These are phyloP conservation scores for Neurospora sp. DNA, from an alignment of 495 filamentous ascomycete genomes.

Conservation along the genomic window DNA sequence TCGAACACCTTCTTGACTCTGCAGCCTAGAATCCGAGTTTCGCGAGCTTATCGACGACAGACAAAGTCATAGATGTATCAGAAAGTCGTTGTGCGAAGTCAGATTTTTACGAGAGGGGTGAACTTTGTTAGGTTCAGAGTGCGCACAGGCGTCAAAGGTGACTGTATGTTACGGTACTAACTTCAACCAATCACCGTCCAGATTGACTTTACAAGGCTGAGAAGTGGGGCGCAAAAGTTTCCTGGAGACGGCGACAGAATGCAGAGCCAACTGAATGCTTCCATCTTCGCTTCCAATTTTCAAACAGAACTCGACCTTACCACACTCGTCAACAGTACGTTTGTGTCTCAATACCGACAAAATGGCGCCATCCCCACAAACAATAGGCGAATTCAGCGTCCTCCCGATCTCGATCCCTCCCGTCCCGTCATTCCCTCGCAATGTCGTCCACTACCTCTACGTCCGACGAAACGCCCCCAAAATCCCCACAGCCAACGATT, in stretches of 20 bases:
- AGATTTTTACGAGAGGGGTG: neutral
- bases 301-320: neutral
- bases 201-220: neutral
- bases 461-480: constrained; percentile 70
- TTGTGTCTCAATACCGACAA: constrained; percentile 1
- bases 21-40: too few species aligned
- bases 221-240: neutral
- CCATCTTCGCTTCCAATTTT: neutral
- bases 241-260: neutral
- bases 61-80: too few species aligned
- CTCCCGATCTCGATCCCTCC: constrained; percentile 52
- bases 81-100: too few species aligned
- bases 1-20: neutral
- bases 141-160: neutral
- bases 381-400: constrained; percentile 37
- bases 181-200: neutral
- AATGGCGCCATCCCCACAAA: constrained; percentile 20
- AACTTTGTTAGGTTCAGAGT: neutral
- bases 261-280: neutral
- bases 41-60: too few species aligned
- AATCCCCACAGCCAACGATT: constrained; percentile 58
- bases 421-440: constrained; percentile 44
- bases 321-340: neutral
- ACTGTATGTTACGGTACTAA: neutral
- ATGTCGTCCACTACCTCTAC: constrained; percentile 77